Percentiles rank a stretch among this genome's conserved stretches.
Evolutionary conservation across 257 asterid genomes (phyloP).

Genomic region (Misopates orontium): DNA sequence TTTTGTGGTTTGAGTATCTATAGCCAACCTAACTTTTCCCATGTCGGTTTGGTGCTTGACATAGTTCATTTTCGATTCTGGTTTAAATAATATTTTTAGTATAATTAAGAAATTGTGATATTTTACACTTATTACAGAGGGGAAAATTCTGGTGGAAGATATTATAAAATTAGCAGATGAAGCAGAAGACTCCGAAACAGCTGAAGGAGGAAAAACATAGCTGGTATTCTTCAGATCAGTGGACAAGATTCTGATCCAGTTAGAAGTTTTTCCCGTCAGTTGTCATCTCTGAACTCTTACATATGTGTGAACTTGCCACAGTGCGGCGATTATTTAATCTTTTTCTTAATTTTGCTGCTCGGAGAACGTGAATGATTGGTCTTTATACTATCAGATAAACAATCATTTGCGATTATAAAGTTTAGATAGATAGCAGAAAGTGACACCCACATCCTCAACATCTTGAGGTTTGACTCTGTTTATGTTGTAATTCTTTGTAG

Average conservation of each 20-base stretch:
- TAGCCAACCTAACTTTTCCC: not conserved
- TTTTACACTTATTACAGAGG: slow-evolving; percentile 52
- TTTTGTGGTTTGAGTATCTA: too few relatives aligned
- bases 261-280: not conserved
- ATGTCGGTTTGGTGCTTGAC: slow-evolving; percentile 5
- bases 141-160: slow-evolving; percentile 91
- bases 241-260: not conserved
- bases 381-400: not conserved
- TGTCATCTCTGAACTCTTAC: slow-evolving; percentile 11
- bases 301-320: slow-evolving; percentile 4
- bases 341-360: slow-evolving; percentile 7
- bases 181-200: slow-evolving; percentile 57
- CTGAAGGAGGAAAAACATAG: slow-evolving; percentile 50
- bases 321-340: not conserved
- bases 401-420: not conserved
- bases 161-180: slow-evolving; percentile 68
- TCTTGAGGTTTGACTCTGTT: not conserved
- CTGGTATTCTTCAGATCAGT: slow-evolving; percentile 4
- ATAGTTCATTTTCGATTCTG: slow-evolving; percentile 3
- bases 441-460: not conserved
- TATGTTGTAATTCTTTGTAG: not conserved
- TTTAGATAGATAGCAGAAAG: slow-evolving; percentile 6
- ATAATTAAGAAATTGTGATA: slow-evolving; percentile 18
- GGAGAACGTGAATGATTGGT: slow-evolving; percentile 6
- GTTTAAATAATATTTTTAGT: not conserved